Conservation (phyloP, 225 moss, liverwort and hornwort species). For the Polytrichum commune region DNA sequence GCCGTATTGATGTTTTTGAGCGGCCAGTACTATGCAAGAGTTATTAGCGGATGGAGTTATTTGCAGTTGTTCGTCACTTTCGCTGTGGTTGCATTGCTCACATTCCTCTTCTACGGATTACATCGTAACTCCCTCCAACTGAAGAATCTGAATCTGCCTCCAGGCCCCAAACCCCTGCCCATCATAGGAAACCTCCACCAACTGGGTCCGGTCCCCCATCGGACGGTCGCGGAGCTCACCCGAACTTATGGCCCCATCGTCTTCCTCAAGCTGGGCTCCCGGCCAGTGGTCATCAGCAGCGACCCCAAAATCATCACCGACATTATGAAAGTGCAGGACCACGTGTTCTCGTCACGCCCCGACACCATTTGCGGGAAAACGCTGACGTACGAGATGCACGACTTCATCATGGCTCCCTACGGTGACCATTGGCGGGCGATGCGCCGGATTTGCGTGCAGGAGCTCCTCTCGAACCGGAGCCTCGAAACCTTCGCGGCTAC, state of each 20-base stretch:
- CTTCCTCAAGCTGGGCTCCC: conserved; percentile 35
- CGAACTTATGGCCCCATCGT: conserved; percentile 37
- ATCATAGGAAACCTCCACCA: background rate
- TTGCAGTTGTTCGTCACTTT: too few species aligned
- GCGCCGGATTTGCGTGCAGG: background rate
- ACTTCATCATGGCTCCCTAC: conserved; percentile 1
- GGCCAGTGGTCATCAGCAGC: conserved; percentile 25
- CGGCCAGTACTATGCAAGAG: too few species aligned
- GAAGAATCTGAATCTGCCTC: background rate
- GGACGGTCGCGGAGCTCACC: background rate
- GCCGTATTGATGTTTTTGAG: too few species aligned
- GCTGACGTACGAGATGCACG: background rate
- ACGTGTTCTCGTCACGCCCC: conserved; percentile 7
- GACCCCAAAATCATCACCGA: conserved; percentile 21
- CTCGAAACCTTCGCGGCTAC: background rate
- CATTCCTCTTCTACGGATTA: background rate
- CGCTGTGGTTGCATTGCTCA: background rate
- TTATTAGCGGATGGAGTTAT: too few species aligned
- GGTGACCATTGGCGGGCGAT: background rate
- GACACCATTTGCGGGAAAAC: background rate
- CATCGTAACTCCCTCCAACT: background rate
- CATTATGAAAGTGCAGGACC: conserved; percentile 32
- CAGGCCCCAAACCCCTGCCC: conserved; percentile 1
- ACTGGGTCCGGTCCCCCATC: background rate
- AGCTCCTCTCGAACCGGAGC: background rate